phyloP scores from a whole-genome alignment of 1,284 basidiomycete species.

The Rhodotorula sp. region DNA sequence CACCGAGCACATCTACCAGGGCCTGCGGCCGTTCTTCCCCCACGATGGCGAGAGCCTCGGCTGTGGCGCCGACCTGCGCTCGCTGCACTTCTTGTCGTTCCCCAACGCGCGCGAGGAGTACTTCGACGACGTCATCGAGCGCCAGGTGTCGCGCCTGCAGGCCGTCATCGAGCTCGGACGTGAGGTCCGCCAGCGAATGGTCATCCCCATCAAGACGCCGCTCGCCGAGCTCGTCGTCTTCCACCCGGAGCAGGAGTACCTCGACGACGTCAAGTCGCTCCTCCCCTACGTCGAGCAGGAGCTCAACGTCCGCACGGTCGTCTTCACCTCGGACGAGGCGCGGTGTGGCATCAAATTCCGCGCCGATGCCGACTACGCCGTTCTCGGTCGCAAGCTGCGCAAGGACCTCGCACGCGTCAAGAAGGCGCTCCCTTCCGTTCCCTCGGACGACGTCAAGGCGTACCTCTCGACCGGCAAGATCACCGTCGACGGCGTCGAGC shows the following conservation, averaged over 20 bases:
- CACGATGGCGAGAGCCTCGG: constrained; percentile 51
- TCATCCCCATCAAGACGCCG: constrained; percentile 89
- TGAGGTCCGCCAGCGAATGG: constrained; percentile 83
- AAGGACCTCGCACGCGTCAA: constrained; percentile 91
- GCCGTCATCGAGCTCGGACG: constrained; percentile 89
- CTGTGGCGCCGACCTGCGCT: constrained; percentile 72
- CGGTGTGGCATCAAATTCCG: constrained; percentile 86
- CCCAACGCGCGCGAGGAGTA: constrained; percentile 91
- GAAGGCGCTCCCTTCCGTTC: constrained; percentile 74
- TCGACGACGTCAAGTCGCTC: constrained; percentile 80
- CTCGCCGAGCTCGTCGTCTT: constrained; percentile 91
- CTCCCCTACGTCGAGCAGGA: constrained; percentile 90
- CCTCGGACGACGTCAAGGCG: constrained; percentile 77
- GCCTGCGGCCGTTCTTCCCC: constrained; percentile 79
- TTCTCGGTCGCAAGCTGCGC: constrained; percentile 87
- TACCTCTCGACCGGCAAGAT: constrained; percentile 77
- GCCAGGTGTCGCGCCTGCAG: constrained; percentile 92
- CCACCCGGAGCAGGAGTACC: constrained; percentile 81
- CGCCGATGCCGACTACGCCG: constrained; percentile 92
- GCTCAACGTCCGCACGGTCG: constrained; percentile 87
- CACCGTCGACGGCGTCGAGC: constrained; percentile 82
- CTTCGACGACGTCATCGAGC: constrained; percentile 93
- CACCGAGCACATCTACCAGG: constrained; percentile 95
- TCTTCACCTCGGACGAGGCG: constrained; percentile 84
- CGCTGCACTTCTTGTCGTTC: constrained; percentile 93